Evolutionary conservation across 768 basidiomycete genomes (phyloP).

Genomic region (Phylloporus sp.): DNA sequence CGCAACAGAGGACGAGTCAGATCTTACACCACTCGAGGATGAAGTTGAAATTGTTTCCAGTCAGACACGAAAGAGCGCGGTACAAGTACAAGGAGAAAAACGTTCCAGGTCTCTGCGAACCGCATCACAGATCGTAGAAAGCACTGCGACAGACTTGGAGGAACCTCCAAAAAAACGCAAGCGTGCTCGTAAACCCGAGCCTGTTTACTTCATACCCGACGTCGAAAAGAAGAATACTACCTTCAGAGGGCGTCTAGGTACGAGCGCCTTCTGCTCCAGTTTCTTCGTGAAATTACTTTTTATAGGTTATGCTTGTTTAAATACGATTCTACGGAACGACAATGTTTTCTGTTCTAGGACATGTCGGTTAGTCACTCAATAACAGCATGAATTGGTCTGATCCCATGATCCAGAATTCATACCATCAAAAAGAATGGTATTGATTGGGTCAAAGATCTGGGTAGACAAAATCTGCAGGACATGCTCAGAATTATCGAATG

Average conservation of each 20-base stretch:
- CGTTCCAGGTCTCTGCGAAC: background rate
- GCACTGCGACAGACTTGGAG: conserved; percentile 1
- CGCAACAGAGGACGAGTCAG: conserved; percentile 5
- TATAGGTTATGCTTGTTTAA: conserved; percentile 76
- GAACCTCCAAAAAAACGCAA: conserved; percentile 25
- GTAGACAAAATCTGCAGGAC: conserved; percentile 70
- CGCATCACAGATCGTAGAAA: conserved; percentile 8
- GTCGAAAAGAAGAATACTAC: conserved; percentile 63
- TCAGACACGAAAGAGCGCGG: background rate
- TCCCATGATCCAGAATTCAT: conserved; percentile 48
- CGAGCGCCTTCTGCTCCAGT: background rate
- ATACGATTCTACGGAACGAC: conserved; percentile 71
- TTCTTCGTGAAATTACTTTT: conserved; percentile 5
- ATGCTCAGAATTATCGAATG: conserved; percentile 75
- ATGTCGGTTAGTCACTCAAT: conserved; percentile 42
- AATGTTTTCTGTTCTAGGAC: conserved; percentile 79
- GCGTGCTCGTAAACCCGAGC: conserved; percentile 39
- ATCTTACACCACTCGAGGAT: conserved; percentile 16
- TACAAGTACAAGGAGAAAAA: background rate
- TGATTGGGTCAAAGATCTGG: conserved; percentile 79
- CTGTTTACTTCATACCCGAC: conserved; percentile 66
- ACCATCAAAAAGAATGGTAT: conserved; percentile 78
- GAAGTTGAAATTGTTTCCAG: background rate
- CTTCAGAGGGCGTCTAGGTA: conserved; percentile 65
- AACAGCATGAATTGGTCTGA: background rate